Evolutionary conservation across 257 asterid species (phyloP), one percentile per base, ranked within the genome.

Genomic region (Nicotiana obtusifolia): DNA sequence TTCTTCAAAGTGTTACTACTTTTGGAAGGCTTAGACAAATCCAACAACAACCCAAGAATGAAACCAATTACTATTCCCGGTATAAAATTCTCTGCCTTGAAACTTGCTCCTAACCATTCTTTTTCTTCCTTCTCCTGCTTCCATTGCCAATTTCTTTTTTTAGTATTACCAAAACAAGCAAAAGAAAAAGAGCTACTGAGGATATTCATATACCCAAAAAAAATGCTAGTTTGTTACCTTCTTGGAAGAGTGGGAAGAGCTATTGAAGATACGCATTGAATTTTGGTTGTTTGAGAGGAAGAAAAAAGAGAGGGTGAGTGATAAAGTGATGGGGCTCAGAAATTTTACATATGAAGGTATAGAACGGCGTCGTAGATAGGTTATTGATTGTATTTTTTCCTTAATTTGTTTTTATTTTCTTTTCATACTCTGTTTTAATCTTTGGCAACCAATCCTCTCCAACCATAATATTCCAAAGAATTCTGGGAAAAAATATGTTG

Each of bases 1-100:
- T 81, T 73, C 76, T 85, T 91, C 80, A 73, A 82, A 80, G 86
- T 83, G 54, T 33, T 52, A 56, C 88, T 75, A 84, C 22, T 82
- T 78, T 83, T 91, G 7, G 62, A 79, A 82, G 90, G 88, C 85
- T 90, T 92, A 0, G 97, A 14, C 64, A 93, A 84, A 86, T 95
- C 97, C 83, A 91, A 81, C 22, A 95, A 82, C 33, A 95, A 81
- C 60, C 99, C 99, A 4, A 89, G 68, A 75, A 95, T 83, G 88
- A 95, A 94, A 44, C 99, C 99, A 52, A 94, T 95, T 47, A 94
- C 85, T 14, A 95, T 89, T 57, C 99, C 99, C 22, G 99, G 99
- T 10, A 95, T 83, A 89, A 95, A 95, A 69, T 95, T 94, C 80
- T 91, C 98, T 37, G 97, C 91, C 97, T 82, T 91, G 93, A 95